Evolutionary conservation across 2,329 filamentous ascomycete species (phyloP).

Genomic region (Fusarium longipes): DNA sequence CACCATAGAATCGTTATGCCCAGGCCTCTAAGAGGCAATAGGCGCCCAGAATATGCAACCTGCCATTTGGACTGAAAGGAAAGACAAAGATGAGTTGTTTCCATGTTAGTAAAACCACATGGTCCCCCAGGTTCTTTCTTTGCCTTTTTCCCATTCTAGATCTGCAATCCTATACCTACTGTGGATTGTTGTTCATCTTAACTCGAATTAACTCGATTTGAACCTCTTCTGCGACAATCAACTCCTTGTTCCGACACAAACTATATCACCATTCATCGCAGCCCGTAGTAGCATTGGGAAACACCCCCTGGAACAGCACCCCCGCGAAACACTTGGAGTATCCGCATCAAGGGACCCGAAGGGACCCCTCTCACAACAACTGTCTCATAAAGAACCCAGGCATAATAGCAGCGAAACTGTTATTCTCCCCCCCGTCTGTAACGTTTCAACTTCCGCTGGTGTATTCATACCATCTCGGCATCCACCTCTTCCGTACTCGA

Average conservation of each 20-base stretch:
- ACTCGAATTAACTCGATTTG: not conserved
- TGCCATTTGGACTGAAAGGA: constrained; percentile 2
- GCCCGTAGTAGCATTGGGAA: constrained; percentile 15
- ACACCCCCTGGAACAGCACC: constrained; percentile 20
- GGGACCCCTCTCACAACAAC: constrained; percentile 37
- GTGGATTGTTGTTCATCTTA: not conserved
- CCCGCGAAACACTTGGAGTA: constrained; percentile 39
- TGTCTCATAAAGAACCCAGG: constrained; percentile 42
- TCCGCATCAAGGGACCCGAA: constrained; percentile 1
- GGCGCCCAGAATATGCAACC: constrained; percentile 32
- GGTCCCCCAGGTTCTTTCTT: constrained; percentile 21
- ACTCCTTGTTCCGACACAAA: constrained; percentile 19
- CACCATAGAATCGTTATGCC: constrained; percentile 18
- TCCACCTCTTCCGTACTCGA: constrained; percentile 29
- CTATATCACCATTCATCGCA: constrained; percentile 27
- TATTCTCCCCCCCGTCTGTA: constrained; percentile 23
- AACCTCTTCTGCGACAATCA: constrained; percentile 29
- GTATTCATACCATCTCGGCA: constrained; percentile 34
- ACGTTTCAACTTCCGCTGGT: constrained; percentile 45
- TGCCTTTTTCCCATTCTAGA: constrained; percentile 2
- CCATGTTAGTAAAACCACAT: constrained; percentile 27
- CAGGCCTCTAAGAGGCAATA: constrained; percentile 45
- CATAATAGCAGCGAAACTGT: constrained; percentile 9
- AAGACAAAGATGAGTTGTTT: constrained; percentile 5
- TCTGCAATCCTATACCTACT: not conserved